Percentiles rank a stretch among this genome's conserved stretches.
Conservation (phyloP, 805 yeast genomes). For the Naumovozyma baii region DNA sequence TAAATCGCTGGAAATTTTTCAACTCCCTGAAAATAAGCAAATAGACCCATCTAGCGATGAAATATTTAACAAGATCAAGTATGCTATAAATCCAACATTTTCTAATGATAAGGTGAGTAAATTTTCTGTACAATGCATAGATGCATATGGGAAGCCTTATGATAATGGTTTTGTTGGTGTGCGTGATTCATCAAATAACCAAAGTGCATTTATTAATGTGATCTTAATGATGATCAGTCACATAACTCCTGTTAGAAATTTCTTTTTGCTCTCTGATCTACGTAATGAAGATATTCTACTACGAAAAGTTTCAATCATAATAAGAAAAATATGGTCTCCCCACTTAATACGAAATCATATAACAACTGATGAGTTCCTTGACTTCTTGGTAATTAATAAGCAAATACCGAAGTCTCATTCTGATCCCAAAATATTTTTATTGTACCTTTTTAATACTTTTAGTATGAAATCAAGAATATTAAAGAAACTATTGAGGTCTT, state of each 20-base stretch:
- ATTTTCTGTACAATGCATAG: conserved; percentile 31
- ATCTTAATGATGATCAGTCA: conserved; percentile 49
- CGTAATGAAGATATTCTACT: conserved; percentile 25
- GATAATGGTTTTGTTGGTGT: conserved; percentile 59
- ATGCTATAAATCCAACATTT: conserved; percentile 45
- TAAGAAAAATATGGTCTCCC: conserved; percentile 57
- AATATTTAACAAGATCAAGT: conserved; percentile 42
- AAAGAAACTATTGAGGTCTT: conserved; percentile 20
- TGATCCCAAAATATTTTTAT: conserved; percentile 48
- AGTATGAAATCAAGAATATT: conserved; percentile 27
- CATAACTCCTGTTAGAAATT: conserved; percentile 40
- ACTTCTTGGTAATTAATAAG: conserved; percentile 37
- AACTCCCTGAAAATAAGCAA: conserved; percentile 47
- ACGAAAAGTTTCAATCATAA: conserved; percentile 36
- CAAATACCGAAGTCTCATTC: conserved; percentile 29
- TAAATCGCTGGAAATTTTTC: conserved; percentile 38
- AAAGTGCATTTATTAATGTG: conserved; percentile 48
- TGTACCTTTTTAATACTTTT: conserved; percentile 50
- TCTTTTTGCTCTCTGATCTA: conserved; percentile 27
- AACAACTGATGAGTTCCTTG: conserved; percentile 58
- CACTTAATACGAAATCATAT: conserved; percentile 49
- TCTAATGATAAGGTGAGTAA: conserved; percentile 25
- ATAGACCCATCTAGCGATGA: conserved; percentile 3
- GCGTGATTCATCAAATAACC: conserved; percentile 36
- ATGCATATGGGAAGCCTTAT: conserved; percentile 39